Percentiles rank a stretch among this genome's conserved stretches.
phyloP scores from a whole-genome alignment of 352 stramenopile species.

The Plasmopara muralis region DNA sequence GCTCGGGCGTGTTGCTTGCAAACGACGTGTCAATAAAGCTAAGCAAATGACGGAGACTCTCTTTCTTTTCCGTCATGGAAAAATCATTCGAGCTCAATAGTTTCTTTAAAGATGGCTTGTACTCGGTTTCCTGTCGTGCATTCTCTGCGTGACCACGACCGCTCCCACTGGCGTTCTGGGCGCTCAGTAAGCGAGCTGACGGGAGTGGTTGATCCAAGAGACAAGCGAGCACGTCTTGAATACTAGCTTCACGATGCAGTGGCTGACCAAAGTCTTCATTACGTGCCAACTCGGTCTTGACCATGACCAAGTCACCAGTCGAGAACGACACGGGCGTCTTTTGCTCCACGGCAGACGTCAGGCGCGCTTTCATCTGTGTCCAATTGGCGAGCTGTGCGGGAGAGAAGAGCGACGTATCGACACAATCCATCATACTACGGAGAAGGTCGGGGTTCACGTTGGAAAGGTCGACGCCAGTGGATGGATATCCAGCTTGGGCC shows the following conservation, averaged over 20 bases:
- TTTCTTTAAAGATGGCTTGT: conserved; percentile 66
- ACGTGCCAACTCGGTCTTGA: conserved; percentile 35
- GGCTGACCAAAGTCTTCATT: conserved; percentile 43
- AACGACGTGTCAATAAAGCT: conserved; percentile 84
- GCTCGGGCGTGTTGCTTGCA: conserved; percentile 60
- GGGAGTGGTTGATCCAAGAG: conserved; percentile 64
- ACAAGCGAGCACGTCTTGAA: conserved; percentile 72
- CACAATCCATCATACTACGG: conserved; percentile 82
- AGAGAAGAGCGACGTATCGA: conserved; percentile 78
- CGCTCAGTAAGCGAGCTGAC: conserved; percentile 39
- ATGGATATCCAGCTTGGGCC: conserved; percentile 1
- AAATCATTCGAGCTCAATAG: conserved; percentile 80
- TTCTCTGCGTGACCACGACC: conserved; percentile 52
- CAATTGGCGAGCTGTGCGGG: conserved; percentile 64
- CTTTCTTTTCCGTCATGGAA: conserved; percentile 82
- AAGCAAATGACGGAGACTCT: conserved; percentile 70
- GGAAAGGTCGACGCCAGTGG: background rate
- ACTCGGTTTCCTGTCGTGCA: conserved; percentile 19
- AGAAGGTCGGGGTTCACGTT: conserved; percentile 65
- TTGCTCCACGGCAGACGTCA: conserved; percentile 45
- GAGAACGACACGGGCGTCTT: conserved; percentile 29
- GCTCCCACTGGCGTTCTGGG: conserved; percentile 33
- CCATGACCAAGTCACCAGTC: conserved; percentile 29
- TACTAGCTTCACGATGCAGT: conserved; percentile 64
- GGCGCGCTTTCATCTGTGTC: conserved; percentile 68